phyloP scores from a whole-genome alignment of 495 filamentous ascomycete genomes.

The Penicillium subrubescens region DNA sequence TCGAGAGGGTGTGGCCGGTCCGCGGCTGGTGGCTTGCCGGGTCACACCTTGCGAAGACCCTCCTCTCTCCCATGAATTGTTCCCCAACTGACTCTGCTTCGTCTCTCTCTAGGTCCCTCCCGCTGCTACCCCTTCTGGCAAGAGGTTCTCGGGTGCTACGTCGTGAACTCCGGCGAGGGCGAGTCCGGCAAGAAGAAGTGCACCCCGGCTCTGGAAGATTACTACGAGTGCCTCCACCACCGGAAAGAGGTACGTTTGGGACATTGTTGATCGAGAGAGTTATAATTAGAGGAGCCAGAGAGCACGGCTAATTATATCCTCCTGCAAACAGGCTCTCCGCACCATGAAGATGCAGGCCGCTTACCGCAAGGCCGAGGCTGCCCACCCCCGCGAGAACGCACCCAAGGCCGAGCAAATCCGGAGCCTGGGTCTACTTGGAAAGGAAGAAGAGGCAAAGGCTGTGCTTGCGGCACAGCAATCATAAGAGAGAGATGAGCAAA shows the following conservation, averaged over 20 bases:
- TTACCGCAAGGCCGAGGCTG: slow-evolving; percentile 79
- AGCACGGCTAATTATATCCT: slow-evolving; percentile 8
- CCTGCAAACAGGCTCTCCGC: slow-evolving; percentile 66
- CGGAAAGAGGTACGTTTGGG: slow-evolving; percentile 80
- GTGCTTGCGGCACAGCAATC: slow-evolving; percentile 49
- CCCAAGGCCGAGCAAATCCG: slow-evolving; percentile 76
- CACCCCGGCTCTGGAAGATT: slow-evolving; percentile 85
- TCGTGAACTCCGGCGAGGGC: slow-evolving; percentile 73
- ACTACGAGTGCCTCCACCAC: slow-evolving; percentile 98
- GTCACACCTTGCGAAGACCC: slow-evolving; percentile 25
- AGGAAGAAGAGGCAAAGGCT: slow-evolving; percentile 75
- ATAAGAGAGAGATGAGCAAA: slow-evolving; percentile 20
- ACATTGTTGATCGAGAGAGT: not conserved
- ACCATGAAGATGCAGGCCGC: slow-evolving; percentile 78
- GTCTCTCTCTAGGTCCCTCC: slow-evolving; percentile 63
- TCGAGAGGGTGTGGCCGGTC: slow-evolving; percentile 8
- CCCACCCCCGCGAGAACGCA: slow-evolving; percentile 74
- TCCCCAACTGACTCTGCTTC: slow-evolving; percentile 25
- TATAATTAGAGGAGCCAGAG: slow-evolving; percentile 1
- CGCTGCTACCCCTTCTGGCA: slow-evolving; percentile 99
- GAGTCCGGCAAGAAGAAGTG: slow-evolving; percentile 90
- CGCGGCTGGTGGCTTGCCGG: slow-evolving; percentile 15
- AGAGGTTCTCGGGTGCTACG: slow-evolving; percentile 86
- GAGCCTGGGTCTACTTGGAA: slow-evolving; percentile 78
- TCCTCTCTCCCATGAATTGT: slow-evolving; percentile 22